phyloP scores from a whole-genome alignment of 495 filamentous ascomycete genomes.

The Trichoderma gamsii region DNA sequence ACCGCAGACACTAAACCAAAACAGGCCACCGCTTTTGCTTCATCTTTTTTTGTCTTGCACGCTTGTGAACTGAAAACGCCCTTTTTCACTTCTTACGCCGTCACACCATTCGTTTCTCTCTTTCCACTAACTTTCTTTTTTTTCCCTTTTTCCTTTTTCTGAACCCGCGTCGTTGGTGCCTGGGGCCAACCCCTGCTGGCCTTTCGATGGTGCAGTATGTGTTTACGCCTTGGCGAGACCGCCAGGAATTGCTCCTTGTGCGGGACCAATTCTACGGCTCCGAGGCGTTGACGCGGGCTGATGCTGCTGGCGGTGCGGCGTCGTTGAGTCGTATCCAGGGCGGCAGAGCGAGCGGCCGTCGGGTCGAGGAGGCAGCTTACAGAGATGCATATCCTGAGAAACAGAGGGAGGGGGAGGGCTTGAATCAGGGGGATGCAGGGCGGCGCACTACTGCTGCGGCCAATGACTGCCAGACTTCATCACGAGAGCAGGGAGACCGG shows the following conservation, averaged over 20 bases:
- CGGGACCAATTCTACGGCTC: slow-evolving; percentile 56
- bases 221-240: slow-evolving; percentile 72
- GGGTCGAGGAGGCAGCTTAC: not conserved
- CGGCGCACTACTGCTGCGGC: slow-evolving; percentile 19
- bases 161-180: not conserved
- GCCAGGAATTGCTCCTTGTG: slow-evolving; percentile 58
- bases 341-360: not conserved
- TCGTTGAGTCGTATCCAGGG: not conserved
- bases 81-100: not conserved
- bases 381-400: not conserved
- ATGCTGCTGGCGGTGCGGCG: not conserved
- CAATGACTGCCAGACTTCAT: not conserved
- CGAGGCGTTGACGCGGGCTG: slow-evolving; percentile 6
- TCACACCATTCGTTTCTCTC: not conserved
- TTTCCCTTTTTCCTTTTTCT: not conserved
- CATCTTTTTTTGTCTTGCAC: not conserved
- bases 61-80: not conserved
- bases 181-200: not conserved
- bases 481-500: slow-evolving; percentile 15
- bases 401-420: slow-evolving; percentile 17
- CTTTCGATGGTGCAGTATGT: slow-evolving; percentile 64
- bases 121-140: not conserved
- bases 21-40: not conserved
- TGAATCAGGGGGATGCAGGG: slow-evolving; percentile 18
- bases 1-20: not conserved